Evolutionary conservation across 208 protist genomes (phyloP).

Genomic region (Crithidia bombi): DNA sequence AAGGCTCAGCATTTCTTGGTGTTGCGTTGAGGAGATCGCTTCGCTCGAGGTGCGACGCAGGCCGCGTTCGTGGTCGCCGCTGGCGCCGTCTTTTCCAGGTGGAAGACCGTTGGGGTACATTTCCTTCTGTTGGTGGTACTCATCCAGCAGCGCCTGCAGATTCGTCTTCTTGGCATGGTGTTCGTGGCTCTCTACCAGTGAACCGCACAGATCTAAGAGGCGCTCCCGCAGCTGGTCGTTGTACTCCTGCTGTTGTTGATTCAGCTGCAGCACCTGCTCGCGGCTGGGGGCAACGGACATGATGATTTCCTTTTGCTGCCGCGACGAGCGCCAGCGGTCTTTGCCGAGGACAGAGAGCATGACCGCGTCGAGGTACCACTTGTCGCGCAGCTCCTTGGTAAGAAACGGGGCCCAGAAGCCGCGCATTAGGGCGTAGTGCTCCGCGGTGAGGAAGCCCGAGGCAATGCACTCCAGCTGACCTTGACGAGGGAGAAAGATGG

Average conservation of each 20-base stretch:
- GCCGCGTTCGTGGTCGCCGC: neutral
- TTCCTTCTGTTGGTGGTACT: constrained; percentile 8
- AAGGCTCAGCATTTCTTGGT: constrained; percentile 24
- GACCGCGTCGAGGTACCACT: constrained; percentile 54
- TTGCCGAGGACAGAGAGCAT: constrained; percentile 51
- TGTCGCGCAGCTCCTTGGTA: constrained; percentile 29
- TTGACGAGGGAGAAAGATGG: constrained; percentile 41
- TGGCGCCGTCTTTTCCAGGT: neutral
- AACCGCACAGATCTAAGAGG: constrained; percentile 40
- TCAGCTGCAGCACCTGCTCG: constrained; percentile 32
- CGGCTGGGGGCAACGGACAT: constrained; percentile 29
- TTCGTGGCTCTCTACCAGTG: constrained; percentile 12
- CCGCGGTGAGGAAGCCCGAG: constrained; percentile 35
- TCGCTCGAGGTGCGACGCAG: neutral
- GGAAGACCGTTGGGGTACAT: neutral
- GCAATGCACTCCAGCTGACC: constrained; percentile 49
- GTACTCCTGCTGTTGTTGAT: constrained; percentile 38
- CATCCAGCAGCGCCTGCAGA: constrained; percentile 13
- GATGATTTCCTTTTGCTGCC: constrained; percentile 26
- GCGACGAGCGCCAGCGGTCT: constrained; percentile 35
- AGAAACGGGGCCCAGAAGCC: constrained; percentile 39
- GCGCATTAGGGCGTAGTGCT: constrained; percentile 33
- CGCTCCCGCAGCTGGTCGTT: constrained; percentile 43
- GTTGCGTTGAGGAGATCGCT: constrained; percentile 3
- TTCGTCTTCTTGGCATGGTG: constrained; percentile 3